These are phyloP conservation scores for thale cress (Arabidopsis thaliana) DNA, from an alignment of 345 rosid species.

Conservation along the genomic window DNA sequence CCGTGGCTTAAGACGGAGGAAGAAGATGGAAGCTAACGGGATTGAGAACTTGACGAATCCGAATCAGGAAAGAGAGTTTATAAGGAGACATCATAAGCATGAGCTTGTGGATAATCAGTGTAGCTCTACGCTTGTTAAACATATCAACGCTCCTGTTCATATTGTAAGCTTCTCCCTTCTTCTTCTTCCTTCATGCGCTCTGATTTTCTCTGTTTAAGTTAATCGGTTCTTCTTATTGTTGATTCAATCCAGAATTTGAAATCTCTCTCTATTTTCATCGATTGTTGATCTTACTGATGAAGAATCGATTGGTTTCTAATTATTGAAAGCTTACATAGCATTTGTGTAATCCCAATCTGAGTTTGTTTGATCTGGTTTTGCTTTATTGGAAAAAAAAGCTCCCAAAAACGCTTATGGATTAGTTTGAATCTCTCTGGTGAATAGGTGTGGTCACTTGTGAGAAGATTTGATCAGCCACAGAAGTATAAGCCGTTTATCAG, in stretches of 20 bases:
- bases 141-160: constrained; percentile 91
- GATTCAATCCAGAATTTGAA: constrained; percentile 1
- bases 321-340: not conserved
- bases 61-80: constrained; percentile 59
- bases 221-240: not conserved
- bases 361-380: not conserved
- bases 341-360: not conserved
- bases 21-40: constrained; percentile 51
- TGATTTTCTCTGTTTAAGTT: not conserved
- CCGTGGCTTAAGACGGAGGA: constrained; percentile 28
- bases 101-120: constrained; percentile 76
- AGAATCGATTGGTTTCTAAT: constrained; percentile 13
- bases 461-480: constrained; percentile 88
- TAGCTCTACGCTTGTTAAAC: constrained; percentile 75
- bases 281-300: not conserved
- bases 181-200: constrained; percentile 24
- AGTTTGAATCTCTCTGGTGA: not conserved
- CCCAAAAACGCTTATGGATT: not conserved
- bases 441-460: constrained; percentile 84
- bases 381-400: no score
- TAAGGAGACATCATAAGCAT: constrained; percentile 66
- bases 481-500: constrained; percentile 79
- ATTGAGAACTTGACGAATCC: constrained; percentile 26
- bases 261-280: not conserved
- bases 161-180: constrained; percentile 60